Percentiles rank a stretch among this genome's conserved stretches.
Evolutionary conservation across 768 basidiomycete species (phyloP).

Genomic region (Mycena olivaceomarginata): DNA sequence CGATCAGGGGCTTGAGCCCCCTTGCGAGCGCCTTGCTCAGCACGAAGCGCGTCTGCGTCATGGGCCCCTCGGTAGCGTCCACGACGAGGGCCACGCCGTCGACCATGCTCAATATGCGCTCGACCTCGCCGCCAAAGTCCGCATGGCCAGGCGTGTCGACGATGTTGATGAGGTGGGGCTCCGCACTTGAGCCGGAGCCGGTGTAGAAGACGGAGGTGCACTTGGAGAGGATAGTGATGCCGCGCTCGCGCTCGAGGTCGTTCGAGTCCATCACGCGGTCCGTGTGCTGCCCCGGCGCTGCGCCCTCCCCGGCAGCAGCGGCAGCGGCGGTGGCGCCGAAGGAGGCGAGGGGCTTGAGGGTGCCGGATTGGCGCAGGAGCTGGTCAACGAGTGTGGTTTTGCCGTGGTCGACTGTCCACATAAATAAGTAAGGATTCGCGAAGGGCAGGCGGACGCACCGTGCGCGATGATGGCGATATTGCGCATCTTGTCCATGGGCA

Average conservation of each 20-base stretch:
- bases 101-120: constrained; percentile 77
- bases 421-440: not conserved
- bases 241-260: constrained; percentile 74
- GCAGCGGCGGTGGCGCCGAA: too few species aligned
- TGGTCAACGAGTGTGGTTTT: constrained; percentile 74
- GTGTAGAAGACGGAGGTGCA: constrained; percentile 73
- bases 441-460: constrained; percentile 54
- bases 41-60: constrained; percentile 76
- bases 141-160: constrained; percentile 80
- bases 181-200: too few species aligned
- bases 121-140: constrained; percentile 79
- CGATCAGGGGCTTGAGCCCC: constrained; percentile 66
- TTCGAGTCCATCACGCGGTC: constrained; percentile 72
- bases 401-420: constrained; percentile 67
- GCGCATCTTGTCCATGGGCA: constrained; percentile 62
- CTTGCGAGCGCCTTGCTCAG: constrained; percentile 66
- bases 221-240: constrained; percentile 78
- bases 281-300: constrained; percentile 61
- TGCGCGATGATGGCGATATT: constrained; percentile 72
- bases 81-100: constrained; percentile 78
- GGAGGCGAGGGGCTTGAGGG: constrained; percentile 58
- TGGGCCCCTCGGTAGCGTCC: constrained; percentile 77
- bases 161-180: constrained; percentile 74
- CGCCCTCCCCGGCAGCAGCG: constrained; percentile 53
- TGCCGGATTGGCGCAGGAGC: constrained; percentile 69